Evolutionary conservation across 257 asterid species (phyloP), one percentile per base, ranked within the genome.

Genomic region (Scutellaria minor): DNA sequence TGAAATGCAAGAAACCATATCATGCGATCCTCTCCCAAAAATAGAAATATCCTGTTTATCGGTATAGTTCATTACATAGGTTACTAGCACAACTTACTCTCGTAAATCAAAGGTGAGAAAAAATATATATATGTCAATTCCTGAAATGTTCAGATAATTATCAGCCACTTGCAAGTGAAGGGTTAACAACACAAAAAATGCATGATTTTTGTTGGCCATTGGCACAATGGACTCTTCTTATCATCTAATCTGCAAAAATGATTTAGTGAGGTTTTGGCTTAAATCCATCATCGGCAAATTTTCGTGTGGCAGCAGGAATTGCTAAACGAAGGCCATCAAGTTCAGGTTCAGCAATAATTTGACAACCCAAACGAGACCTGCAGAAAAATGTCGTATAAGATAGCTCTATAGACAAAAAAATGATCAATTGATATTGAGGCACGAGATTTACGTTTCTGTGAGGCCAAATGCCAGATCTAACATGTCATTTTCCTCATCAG

Each of bases 331-430:
- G 87, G 45, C 98, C 97, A 61, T 93, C 96, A 15, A 93, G 84
- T 75, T 93, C 96, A 14, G 96, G 96, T 64, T 79, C 68, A 1
- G 98, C 98, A 40, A 91, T 86, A 67, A 89, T 80, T 76, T 93
- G 98, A 80, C 98, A 93, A 79, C 98, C 98, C 73, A 93, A 75
- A 40, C 97, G 96, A 41, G 98, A 93, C 81, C 98, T 91, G 91
- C 77, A 75, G 64, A 56, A 57, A 57, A 70, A 53, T 58, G 27
- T 63, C 9, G 8, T 22, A 64, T 59, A 27, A 64, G 63, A 11
- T 24, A 44, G 41, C 12, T 11, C 54, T 24, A 35, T 35, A 47
- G 50, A 56, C 64, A n/a, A 46, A 62, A 22, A 62, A 61, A 24
- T 20, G 6, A 71, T 42, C 7, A 20, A 52, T 42, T 40, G n/a